Base-by-base conservation (phyloP, 495 filamentous ascomycete genomes). In the Neurospora pannonica region DNA sequence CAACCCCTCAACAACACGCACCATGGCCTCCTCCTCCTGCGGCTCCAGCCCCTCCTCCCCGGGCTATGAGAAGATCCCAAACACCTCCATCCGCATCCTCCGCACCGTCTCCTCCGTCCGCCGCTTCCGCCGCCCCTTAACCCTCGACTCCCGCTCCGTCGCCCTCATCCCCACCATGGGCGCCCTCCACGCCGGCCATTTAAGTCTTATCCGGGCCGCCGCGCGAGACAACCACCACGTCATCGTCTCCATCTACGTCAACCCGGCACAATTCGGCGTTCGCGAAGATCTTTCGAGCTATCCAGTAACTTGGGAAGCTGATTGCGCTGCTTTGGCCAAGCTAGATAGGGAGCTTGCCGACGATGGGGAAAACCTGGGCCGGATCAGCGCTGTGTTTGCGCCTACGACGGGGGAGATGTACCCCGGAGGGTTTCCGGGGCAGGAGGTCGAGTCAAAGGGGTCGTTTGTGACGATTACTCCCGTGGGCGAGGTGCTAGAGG, bases 161-260 rank as follows among this genome's bases (percentile, higher is more conserved):
- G 94, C 92, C 62, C 89, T 99, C 11, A 94, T 99, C 9, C 96
- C 96, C 0, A 99, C 96, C 11, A 98, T 99, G 95, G 96, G 96
- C 46, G 96, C 96, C 19, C 88, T 99, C 0, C 96, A 99, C 82
- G 88, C 92, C 74, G 96, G 96, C 36, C 96, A 99, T 81, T 83
- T 98, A 39, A 92, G 92, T 15, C 86, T 98, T 1, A 93, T 97
- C 78, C 94, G 94, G 39, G 87, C 91, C 76, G 96, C 96, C 7
- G 97, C 95, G 0, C 82, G 86, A 72, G 93, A 97, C 79, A 96
- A 94, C 82, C 90, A 92, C 74, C 87, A 92, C 76, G 90, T 98
- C 70, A 90, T 97, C 72, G 93, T 98, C 54, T 92, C 90, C 79
- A 91, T 98, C 78, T 99, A 92, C 79, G 93, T 99, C 77, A 99